Evolutionary conservation across 306 rosid species (phyloP).

Genomic region (Abrus precatorius): DNA sequence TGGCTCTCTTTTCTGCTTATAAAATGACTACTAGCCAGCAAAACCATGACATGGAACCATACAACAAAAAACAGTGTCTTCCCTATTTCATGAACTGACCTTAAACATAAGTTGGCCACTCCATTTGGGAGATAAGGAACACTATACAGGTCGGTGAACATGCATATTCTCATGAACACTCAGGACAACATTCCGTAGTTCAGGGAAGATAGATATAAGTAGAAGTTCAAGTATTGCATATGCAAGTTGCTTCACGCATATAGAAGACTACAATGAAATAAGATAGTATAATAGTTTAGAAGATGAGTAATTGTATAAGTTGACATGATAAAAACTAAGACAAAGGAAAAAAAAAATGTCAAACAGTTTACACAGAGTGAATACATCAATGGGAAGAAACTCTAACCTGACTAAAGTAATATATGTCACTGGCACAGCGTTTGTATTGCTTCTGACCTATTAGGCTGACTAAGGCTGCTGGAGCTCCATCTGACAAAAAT

Average conservation of each 20-base stretch:
- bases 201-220: slow-evolving; percentile 90
- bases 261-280: slow-evolving; percentile 68
- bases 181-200: slow-evolving; percentile 70
- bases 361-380: neutral
- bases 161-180: slow-evolving; percentile 73
- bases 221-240: slow-evolving; percentile 79
- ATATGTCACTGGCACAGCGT: slow-evolving; percentile 93
- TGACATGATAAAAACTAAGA: slow-evolving; percentile 5
- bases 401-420: slow-evolving; percentile 90
- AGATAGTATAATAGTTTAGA: slow-evolving; percentile 15
- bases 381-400: slow-evolving; percentile 38
- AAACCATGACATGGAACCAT: slow-evolving; percentile 23
- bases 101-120: slow-evolving; percentile 45
- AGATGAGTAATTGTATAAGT: slow-evolving; percentile 3
- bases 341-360: neutral
- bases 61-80: slow-evolving; percentile 19
- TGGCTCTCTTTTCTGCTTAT: slow-evolving; percentile 5
- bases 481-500: slow-evolving; percentile 86
- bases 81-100: slow-evolving; percentile 36
- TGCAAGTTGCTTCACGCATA: slow-evolving; percentile 94
- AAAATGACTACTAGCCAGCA: slow-evolving; percentile 13
- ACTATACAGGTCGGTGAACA: slow-evolving; percentile 69
- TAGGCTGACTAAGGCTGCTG: slow-evolving; percentile 88
- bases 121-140: slow-evolving; percentile 33
- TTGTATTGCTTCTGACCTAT: slow-evolving; percentile 87